Conservation (phyloP, 352 stramenopile species). For the Achlya hypogyna region DNA sequence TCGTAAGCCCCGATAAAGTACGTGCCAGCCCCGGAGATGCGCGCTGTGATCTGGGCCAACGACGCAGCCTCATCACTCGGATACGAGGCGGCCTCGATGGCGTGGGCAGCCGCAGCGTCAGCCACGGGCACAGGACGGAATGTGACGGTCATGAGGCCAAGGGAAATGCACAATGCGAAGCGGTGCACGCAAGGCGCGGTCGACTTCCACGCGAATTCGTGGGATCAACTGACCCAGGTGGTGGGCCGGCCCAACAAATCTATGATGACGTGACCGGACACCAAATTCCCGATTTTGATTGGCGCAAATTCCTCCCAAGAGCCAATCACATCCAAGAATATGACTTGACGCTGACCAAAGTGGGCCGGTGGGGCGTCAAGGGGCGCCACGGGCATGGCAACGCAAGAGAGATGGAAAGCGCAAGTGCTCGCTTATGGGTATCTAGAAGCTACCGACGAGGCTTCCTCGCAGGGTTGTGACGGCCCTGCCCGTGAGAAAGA, state of each 20-base stretch:
- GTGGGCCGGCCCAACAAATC: too few species aligned
- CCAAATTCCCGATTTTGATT: too few species aligned
- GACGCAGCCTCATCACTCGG: conserved; percentile 80
- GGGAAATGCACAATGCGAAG: not conserved
- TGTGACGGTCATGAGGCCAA: not conserved
- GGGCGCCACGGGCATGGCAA: too few species aligned
- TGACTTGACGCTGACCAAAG: too few species aligned
- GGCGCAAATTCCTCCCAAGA: too few species aligned
- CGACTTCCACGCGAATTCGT: not conserved
- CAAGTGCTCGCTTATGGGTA: not conserved
- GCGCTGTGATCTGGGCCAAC: conserved; percentile 67
- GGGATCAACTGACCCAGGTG: not conserved
- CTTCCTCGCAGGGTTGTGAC: conserved; percentile 28
- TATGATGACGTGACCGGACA: too few species aligned
- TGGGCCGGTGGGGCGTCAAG: too few species aligned
- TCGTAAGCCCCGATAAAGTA: conserved; percentile 52
- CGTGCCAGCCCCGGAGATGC: conserved; percentile 62
- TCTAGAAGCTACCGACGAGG: not conserved
- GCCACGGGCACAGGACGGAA: not conserved
- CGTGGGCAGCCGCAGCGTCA: conserved; percentile 4
- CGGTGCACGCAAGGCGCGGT: not conserved
- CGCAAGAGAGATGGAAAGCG: too few species aligned
- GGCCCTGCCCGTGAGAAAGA: conserved; percentile 38
- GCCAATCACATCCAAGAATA: too few species aligned
- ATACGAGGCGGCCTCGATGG: conserved; percentile 60